A percentile compares a stretch with the other conserved stretches of the same genome.
These are phyloP conservation scores for Daldinia sp. DNA, from an alignment of 2,329 filamentous ascomycete species.

Conservation along the genomic window DNA sequence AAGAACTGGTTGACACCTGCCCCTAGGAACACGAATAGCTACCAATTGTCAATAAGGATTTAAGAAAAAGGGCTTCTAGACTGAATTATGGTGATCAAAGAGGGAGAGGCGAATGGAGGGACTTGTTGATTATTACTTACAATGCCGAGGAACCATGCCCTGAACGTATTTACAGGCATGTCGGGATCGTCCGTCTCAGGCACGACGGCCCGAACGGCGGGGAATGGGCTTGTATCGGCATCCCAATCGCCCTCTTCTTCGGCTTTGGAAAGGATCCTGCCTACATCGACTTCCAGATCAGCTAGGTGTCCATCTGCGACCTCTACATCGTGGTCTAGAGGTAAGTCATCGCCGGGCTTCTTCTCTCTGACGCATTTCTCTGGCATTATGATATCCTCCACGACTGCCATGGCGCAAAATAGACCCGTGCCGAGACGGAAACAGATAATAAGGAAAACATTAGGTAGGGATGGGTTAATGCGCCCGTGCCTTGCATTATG, in stretches of 20 bases:
- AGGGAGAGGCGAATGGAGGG: too few species aligned
- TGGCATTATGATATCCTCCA: slow-evolving; percentile 7
- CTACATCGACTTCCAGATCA: slow-evolving; percentile 52
- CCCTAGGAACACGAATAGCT: slow-evolving; percentile 60
- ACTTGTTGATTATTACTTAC: slow-evolving; percentile 37
- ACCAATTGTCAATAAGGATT: slow-evolving; percentile 13
- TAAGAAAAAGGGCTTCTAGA: not conserved
- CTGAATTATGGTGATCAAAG: not conserved
- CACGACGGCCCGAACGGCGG: slow-evolving; percentile 51
- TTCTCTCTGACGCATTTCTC: slow-evolving; percentile 24
- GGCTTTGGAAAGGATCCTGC: slow-evolving; percentile 44
- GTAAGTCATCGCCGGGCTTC: slow-evolving; percentile 28
- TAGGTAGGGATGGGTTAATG: not conserved
- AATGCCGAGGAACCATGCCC: slow-evolving; percentile 59
- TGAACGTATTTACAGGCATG: slow-evolving; percentile 60
- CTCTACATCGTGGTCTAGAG: slow-evolving; percentile 37
- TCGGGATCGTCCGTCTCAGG: slow-evolving; percentile 51
- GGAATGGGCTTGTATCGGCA: slow-evolving; percentile 51
- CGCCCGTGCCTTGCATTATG: not conserved
- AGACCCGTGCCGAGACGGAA: not conserved
- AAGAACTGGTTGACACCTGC: slow-evolving; percentile 62
- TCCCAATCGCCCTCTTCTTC: slow-evolving; percentile 52
- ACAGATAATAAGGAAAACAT: not conserved
- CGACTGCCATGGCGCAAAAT: slow-evolving; percentile 16
- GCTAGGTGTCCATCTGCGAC: slow-evolving; percentile 48